These are phyloP conservation scores for Tetradesmus lagerheimii DNA, from an alignment of 139 green algal species.

Conservation along the genomic window DNA sequence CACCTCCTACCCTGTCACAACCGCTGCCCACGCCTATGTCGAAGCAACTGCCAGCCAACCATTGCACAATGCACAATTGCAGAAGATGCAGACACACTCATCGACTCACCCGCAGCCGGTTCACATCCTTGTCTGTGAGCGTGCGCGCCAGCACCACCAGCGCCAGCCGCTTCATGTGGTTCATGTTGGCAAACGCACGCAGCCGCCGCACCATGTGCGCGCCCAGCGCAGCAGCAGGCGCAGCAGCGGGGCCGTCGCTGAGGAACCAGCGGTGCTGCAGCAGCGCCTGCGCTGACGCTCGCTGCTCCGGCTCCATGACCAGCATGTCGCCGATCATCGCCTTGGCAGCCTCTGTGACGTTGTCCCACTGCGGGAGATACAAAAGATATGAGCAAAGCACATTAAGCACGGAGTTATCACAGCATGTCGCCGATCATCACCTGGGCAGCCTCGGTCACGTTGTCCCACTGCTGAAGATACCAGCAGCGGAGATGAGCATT, in stretches of 20 bases:
- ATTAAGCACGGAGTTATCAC: too few species aligned
- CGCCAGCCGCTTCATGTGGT: slow-evolving; percentile 58
- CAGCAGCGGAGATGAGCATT: too few species aligned
- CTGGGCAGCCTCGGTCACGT: slow-evolving; percentile 59
- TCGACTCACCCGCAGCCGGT: slow-evolving; percentile 35
- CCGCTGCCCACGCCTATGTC: too few species aligned
- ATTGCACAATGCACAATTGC: too few species aligned
- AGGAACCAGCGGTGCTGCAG: slow-evolving; percentile 58
- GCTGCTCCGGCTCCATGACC: slow-evolving; percentile 55
- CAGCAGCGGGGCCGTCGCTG: background rate
- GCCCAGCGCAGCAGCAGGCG: background rate
- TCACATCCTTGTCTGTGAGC: slow-evolving; percentile 34
- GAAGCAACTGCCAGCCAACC: too few species aligned
- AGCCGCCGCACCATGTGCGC: slow-evolving; percentile 52
- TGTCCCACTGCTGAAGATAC: slow-evolving; percentile 68
- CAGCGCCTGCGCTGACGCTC: slow-evolving; percentile 52
- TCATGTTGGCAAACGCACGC: slow-evolving; percentile 49
- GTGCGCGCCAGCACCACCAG: slow-evolving; percentile 56
- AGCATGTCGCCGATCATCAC: slow-evolving; percentile 52
- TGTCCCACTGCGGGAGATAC: slow-evolving; percentile 58
- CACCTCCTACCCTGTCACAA: too few species aligned
- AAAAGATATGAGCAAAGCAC: too few species aligned
- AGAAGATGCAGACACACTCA: too few species aligned
- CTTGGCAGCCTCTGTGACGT: slow-evolving; percentile 60
- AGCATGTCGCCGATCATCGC: slow-evolving; percentile 54